phyloP scores from a whole-genome alignment of 2,329 filamentous ascomycete genomes.

The Hypoxylon sp. region DNA sequence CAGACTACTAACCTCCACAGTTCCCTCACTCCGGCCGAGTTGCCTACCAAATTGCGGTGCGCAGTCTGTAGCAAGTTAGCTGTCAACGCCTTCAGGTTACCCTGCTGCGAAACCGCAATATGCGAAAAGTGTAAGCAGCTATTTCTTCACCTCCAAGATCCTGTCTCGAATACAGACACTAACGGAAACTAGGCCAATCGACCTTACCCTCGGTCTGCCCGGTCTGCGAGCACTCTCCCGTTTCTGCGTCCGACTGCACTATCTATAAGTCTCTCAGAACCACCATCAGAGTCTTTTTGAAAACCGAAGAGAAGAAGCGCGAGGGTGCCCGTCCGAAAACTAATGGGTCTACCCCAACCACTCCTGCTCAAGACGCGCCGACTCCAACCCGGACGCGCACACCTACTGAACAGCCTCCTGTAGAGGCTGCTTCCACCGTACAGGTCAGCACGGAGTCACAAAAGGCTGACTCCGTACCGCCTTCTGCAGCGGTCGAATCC shows the following conservation, averaged over 20 bases:
- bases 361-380: conserved; percentile 60
- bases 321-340: conserved; percentile 72
- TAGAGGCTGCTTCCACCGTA: conserved; percentile 31
- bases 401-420: conserved; percentile 44
- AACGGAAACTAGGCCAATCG: conserved; percentile 75
- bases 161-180: conserved; percentile 20
- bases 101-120: conserved; percentile 95
- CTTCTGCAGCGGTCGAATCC: conserved; percentile 13
- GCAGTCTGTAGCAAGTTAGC: conserved; percentile 93
- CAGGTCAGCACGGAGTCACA: conserved; percentile 34
- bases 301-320: conserved; percentile 91
- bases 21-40: conserved; percentile 83
- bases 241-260: conserved; percentile 88
- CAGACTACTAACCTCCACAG: conserved; percentile 62
- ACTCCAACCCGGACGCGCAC: conserved; percentile 54
- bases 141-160: conserved; percentile 23
- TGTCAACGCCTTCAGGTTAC: conserved; percentile 89
- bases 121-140: conserved; percentile 83
- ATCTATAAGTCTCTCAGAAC: conserved; percentile 92
- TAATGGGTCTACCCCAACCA: conserved; percentile 59
- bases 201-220: conserved; percentile 85
- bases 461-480: conserved; percentile 25
- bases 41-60: conserved; percentile 96
- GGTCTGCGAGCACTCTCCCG: conserved; percentile 91
- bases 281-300: conserved; percentile 91